Evolutionary conservation across 2,329 filamentous ascomycete species (phyloP).

Genomic region (Aspergillus ochraceoroseus): DNA sequence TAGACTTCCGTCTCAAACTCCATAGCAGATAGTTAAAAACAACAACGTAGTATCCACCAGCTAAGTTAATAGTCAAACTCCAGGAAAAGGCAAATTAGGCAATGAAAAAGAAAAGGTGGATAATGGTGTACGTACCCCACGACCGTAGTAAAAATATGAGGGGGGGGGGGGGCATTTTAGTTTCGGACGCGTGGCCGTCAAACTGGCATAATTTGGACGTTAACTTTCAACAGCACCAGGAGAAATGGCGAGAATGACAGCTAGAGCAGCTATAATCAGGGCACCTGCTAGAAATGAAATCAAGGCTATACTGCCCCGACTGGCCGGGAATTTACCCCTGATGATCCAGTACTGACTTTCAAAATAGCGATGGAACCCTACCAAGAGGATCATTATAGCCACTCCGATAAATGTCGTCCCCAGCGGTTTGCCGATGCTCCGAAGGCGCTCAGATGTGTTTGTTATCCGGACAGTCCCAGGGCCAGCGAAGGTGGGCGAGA

Average conservation of each 20-base stretch:
- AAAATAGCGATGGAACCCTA: slow-evolving; percentile 63
- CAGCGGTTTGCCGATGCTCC: slow-evolving; percentile 56
- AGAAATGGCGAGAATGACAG: slow-evolving; percentile 55
- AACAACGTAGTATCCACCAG: too few species aligned
- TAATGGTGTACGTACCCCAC: too few species aligned
- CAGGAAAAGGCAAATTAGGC: too few species aligned
- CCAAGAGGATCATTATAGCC: slow-evolving; percentile 55
- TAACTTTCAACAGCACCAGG: slow-evolving; percentile 38
- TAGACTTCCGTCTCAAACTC: too few species aligned
- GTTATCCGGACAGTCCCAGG: slow-evolving; percentile 17
- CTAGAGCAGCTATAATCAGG: slow-evolving; percentile 56
- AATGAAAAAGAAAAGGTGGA: too few species aligned
- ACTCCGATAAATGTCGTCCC: slow-evolving; percentile 62
- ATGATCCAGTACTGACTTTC: slow-evolving; percentile 65
- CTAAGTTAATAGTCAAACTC: too few species aligned
- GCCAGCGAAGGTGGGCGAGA: slow-evolving; percentile 22
- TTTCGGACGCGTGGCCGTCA: too few species aligned
- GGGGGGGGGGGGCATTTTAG: not conserved
- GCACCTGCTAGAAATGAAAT: slow-evolving; percentile 52
- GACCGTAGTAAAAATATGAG: not conserved
- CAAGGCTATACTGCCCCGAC: slow-evolving; percentile 57
- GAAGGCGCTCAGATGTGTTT: slow-evolving; percentile 32
- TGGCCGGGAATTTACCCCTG: slow-evolving; percentile 61
- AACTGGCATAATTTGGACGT: not conserved
- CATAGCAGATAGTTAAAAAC: too few species aligned